Evolutionary conservation across 345 rosid genomes (phyloP).

Genomic region (Gossypium rotundifolium): DNA sequence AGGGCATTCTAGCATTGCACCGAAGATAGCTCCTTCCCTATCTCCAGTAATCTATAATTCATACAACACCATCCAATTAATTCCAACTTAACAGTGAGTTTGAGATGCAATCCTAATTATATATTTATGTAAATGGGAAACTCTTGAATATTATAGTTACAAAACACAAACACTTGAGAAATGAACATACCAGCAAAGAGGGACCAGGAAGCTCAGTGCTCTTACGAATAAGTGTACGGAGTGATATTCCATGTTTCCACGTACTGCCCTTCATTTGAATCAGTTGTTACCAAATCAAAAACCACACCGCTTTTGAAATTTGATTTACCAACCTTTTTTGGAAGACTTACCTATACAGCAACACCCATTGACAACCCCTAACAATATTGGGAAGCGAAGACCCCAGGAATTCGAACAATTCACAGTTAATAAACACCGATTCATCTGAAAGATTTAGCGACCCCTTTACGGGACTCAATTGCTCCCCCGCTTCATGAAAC

Average conservation of each 20-base stretch:
- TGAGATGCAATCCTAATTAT: too few relatives aligned
- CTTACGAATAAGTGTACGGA: conserved; percentile 80
- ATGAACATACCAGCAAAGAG: conserved; percentile 57
- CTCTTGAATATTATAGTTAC: too few relatives aligned
- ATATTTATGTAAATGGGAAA: too few relatives aligned
- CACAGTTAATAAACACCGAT: conserved; percentile 56
- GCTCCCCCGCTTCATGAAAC: conserved; percentile 37
- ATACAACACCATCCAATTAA: conserved; percentile 15
- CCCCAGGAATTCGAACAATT: conserved; percentile 60
- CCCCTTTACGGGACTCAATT: conserved; percentile 28
- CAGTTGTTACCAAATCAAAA: conserved; percentile 31
- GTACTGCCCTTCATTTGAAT: conserved; percentile 94
- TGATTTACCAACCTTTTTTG: neutral
- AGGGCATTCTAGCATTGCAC: conserved; percentile 78
- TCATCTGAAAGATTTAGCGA: conserved; percentile 40
- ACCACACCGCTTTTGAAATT: neutral
- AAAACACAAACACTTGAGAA: neutral
- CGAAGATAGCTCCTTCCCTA: conserved; percentile 75
- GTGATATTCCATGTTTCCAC: conserved; percentile 86
- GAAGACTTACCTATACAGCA: conserved; percentile 68
- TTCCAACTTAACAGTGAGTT: too few relatives aligned
- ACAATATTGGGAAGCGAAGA: conserved; percentile 77
- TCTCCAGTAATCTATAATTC: conserved; percentile 70
- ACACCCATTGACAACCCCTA: conserved; percentile 76
- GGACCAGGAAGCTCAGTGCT: conserved; percentile 76